Evolutionary conservation across 768 basidiomycete genomes (phyloP).

Genomic region (Lactarius sp.): DNA sequence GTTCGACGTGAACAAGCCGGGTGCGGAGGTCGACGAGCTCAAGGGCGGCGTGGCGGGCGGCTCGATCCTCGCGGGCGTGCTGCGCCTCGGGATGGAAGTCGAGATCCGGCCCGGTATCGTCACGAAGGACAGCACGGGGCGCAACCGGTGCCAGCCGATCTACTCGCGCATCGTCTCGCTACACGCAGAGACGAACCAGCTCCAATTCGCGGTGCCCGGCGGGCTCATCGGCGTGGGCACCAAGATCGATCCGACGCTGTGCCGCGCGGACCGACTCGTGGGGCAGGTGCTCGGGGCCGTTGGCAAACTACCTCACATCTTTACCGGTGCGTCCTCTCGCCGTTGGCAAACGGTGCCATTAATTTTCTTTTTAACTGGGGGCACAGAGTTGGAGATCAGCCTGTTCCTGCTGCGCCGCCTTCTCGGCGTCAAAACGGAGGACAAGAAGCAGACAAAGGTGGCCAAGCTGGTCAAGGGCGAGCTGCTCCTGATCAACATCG

Average conservation of each 20-base stretch:
- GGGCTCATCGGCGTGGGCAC: slow-evolving; percentile 99
- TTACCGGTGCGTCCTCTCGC: slow-evolving; percentile 54
- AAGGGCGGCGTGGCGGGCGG: slow-evolving; percentile 99
- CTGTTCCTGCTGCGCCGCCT: slow-evolving; percentile 92
- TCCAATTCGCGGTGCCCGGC: slow-evolving; percentile 94
- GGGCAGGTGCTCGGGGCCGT: slow-evolving; percentile 95
- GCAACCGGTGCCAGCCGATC: slow-evolving; percentile 90
- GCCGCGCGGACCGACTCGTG: slow-evolving; percentile 93
- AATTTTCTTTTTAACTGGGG: too few relatives aligned
- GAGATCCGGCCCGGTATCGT: slow-evolving; percentile 98
- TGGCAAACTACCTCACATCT: slow-evolving; percentile 90
- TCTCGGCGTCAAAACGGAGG: slow-evolving; percentile 97
- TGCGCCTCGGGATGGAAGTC: slow-evolving; percentile 86
- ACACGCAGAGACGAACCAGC: slow-evolving; percentile 90
- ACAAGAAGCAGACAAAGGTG: slow-evolving; percentile 97
- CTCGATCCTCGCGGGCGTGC: slow-evolving; percentile 87
- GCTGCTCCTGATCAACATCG: slow-evolving; percentile 93
- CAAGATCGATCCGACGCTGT: slow-evolving; percentile 91
- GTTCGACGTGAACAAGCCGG: slow-evolving; percentile 99
- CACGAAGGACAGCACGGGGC: slow-evolving; percentile 87
- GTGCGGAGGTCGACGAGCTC: slow-evolving; percentile 92
- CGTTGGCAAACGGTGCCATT: too few relatives aligned
- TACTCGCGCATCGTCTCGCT: slow-evolving; percentile 87
- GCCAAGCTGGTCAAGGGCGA: slow-evolving; percentile 89
- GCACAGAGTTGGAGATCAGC: slow-evolving; percentile 83